Percentiles rank a stretch among this genome's conserved stretches.
phyloP scores from a whole-genome alignment of 352 stramenopile species.

The Pythium aphanidermatum region DNA sequence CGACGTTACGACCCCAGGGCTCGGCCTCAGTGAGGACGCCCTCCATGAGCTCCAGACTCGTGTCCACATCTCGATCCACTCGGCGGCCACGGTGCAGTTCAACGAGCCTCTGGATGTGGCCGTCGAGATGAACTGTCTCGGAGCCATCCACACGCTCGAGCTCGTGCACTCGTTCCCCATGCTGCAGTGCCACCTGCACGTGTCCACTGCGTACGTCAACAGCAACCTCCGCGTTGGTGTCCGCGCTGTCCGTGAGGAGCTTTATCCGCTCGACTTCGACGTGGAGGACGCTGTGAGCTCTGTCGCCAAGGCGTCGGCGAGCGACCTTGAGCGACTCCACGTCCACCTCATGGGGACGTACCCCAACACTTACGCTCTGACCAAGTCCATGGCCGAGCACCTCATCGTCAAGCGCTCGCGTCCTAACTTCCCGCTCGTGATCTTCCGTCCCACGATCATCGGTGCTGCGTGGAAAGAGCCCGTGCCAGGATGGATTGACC shows the following conservation, averaged over 20 bases:
- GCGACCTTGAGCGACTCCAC: slow-evolving; percentile 52
- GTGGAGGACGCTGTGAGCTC: slow-evolving; percentile 52
- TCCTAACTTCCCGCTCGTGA: slow-evolving; percentile 49
- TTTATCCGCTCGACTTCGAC: slow-evolving; percentile 87
- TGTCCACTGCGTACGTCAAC: slow-evolving; percentile 85
- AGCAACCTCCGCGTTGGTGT: slow-evolving; percentile 58
- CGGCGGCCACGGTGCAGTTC: slow-evolving; percentile 83
- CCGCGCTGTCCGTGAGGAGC: slow-evolving; percentile 43
- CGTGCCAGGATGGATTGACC: slow-evolving; percentile 76
- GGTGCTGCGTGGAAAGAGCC: slow-evolving; percentile 84
- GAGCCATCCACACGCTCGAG: slow-evolving; percentile 51
- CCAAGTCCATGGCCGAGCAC: slow-evolving; percentile 86
- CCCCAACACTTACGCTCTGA: slow-evolving; percentile 87
- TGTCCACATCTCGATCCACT: slow-evolving; percentile 77
- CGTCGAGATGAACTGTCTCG: slow-evolving; percentile 81
- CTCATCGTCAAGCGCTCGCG: slow-evolving; percentile 45
- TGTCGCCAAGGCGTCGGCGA: slow-evolving; percentile 42
- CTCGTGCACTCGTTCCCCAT: slow-evolving; percentile 51
- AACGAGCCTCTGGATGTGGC: slow-evolving; percentile 83
- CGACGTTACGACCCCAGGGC: slow-evolving; percentile 58
- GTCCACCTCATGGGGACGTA: slow-evolving; percentile 84
- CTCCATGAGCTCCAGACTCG: slow-evolving; percentile 29
- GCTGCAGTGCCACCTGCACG: slow-evolving; percentile 62
- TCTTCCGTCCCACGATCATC: slow-evolving; percentile 84
- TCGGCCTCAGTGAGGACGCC: slow-evolving; percentile 50